phyloP scores from a whole-genome alignment of 1,139 yeast genomes.

The Yamadazyma sp. region DNA sequence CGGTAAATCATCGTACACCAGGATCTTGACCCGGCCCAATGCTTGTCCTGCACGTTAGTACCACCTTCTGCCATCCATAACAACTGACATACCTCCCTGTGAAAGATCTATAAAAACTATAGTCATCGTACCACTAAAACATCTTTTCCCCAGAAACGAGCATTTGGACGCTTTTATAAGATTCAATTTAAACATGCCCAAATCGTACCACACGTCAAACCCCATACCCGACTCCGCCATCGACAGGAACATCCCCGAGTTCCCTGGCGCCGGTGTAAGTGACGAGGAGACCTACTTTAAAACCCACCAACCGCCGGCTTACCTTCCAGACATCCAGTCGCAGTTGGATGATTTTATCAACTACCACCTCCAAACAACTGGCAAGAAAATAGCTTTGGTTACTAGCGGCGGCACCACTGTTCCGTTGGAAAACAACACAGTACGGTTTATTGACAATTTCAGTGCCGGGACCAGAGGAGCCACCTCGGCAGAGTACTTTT shows the following conservation, averaged over 20 bases:
- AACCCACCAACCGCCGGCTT: slow-evolving; percentile 70
- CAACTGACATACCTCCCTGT: slow-evolving; percentile 21
- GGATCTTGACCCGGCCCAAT: slow-evolving; percentile 42
- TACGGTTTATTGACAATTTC: slow-evolving; percentile 92
- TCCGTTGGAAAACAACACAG: slow-evolving; percentile 94
- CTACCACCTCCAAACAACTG: slow-evolving; percentile 34
- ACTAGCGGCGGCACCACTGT: slow-evolving; percentile 99
- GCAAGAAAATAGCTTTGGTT: slow-evolving; percentile 68
- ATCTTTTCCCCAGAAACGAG: slow-evolving; percentile 1
- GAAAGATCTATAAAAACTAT: slow-evolving; percentile 35
- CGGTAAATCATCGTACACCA: slow-evolving; percentile 43
- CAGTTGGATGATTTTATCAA: slow-evolving; percentile 63
- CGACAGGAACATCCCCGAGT: slow-evolving; percentile 71
- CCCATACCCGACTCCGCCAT: slow-evolving; percentile 77
- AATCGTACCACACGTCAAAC: slow-evolving; percentile 55
- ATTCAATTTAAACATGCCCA: slow-evolving; percentile 9
- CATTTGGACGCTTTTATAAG: background rate
- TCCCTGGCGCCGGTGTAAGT: slow-evolving; percentile 70
- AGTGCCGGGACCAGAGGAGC: slow-evolving; percentile 99
- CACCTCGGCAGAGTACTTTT: slow-evolving; percentile 87
- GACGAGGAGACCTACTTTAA: slow-evolving; percentile 80
- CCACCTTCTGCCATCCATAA: too few relatives aligned
- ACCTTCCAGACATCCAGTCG: slow-evolving; percentile 58
- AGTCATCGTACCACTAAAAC: slow-evolving; percentile 1
- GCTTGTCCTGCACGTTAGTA: slow-evolving; percentile 20